phyloP scores from a whole-genome alignment of 257 asterid genomes.

The Solanum corneliomulleri region DNA sequence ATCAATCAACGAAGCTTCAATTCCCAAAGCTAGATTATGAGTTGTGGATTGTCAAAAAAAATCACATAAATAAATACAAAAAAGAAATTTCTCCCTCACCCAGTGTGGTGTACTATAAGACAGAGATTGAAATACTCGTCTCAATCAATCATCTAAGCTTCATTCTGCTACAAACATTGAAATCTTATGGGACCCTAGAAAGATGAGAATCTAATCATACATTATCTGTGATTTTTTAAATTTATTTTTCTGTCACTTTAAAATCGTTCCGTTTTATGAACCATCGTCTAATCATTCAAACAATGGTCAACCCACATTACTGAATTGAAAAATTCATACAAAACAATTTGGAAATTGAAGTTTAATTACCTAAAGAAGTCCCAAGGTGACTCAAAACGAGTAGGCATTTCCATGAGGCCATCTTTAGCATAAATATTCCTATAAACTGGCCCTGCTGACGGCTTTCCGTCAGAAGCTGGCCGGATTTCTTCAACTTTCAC shows the following conservation, averaged over 20 bases:
- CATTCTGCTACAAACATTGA: neutral
- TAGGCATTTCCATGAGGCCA: constrained; percentile 48
- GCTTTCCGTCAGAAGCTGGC: constrained; percentile 28
- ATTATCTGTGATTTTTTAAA: no score
- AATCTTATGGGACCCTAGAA: neutral
- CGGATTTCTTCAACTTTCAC: constrained; percentile 62
- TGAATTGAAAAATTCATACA: neutral
- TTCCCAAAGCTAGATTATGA: neutral
- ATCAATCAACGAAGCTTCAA: neutral
- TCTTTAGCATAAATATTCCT: constrained; percentile 59
- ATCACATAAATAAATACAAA: neutral
- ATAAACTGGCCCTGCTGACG: constrained; percentile 70
- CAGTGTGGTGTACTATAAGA: neutral
- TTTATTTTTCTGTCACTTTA: neutral
- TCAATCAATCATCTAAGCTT: neutral
- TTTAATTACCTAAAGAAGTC: constrained; percentile 55
- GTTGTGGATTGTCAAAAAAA: neutral
- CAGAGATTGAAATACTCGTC: neutral
- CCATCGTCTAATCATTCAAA: neutral
- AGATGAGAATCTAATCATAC: neutral
- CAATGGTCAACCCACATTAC: neutral
- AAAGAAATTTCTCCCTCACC: neutral
- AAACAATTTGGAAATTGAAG: neutral
- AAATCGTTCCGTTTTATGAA: neutral
- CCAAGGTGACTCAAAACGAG: constrained; percentile 53